phyloP scores from a whole-genome alignment of 2,329 filamentous ascomycete species.

The Pezicula radicicola region DNA sequence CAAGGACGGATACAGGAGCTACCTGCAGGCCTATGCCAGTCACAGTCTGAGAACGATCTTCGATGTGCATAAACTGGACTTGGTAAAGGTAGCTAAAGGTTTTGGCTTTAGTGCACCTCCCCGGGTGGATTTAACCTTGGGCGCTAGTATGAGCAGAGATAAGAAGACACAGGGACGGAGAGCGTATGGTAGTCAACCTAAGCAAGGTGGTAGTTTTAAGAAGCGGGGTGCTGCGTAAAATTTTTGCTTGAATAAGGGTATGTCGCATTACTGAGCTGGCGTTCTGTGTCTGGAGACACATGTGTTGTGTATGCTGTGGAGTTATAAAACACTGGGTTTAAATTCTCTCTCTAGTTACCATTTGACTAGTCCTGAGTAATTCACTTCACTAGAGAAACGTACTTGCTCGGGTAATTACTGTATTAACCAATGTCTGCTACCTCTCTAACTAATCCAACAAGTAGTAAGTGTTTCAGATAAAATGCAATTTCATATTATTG shows the following conservation, averaged over 20 bases:
- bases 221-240: constrained; percentile 19
- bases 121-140: constrained; percentile 74
- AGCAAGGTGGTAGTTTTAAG: constrained; percentile 43
- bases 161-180: constrained; percentile 66
- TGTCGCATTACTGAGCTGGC: not conserved
- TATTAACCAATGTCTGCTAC: no score
- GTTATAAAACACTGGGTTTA: no score
- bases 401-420: no score
- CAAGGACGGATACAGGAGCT: constrained; percentile 79
- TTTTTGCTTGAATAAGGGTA: no score
- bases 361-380: no score
- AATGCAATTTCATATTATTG: no score
- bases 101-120: constrained; percentile 80
- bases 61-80: constrained; percentile 77
- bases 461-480: no score
- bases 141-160: constrained; percentile 71
- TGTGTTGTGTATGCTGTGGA: not conserved
- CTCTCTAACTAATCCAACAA: no score
- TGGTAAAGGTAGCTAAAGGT: constrained; percentile 79
- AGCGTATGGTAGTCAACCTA: constrained; percentile 76
- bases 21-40: constrained; percentile 91
- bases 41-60: constrained; percentile 82
- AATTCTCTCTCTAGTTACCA: no score
- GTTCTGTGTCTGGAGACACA: not conserved
- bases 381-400: no score